These are phyloP conservation scores for Ambrosiella beaveri DNA, from an alignment of 2,329 filamentous ascomycete genomes.

Conservation along the genomic window DNA sequence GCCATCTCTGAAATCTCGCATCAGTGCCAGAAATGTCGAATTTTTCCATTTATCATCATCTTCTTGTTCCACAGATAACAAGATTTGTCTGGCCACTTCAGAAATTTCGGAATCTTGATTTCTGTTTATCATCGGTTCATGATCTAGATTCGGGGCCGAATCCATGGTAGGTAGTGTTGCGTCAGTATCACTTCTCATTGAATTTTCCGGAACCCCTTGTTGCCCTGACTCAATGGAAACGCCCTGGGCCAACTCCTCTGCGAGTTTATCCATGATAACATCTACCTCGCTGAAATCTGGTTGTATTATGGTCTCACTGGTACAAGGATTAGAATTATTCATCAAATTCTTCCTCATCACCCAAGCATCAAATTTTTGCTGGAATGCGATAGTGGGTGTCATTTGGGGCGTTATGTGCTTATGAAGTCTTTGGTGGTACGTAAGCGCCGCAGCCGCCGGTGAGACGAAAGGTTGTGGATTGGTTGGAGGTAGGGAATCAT, in stretches of 20 bases:
- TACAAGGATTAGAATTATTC: background rate
- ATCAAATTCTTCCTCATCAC: conserved; percentile 20
- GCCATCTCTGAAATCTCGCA: conserved; percentile 29
- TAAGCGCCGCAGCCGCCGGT: conserved; percentile 2
- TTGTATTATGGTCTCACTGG: background rate
- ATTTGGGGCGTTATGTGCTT: conserved; percentile 13
- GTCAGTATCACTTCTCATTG: conserved; percentile 9
- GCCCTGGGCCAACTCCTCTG: conserved; percentile 21
- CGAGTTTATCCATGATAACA: conserved; percentile 27
- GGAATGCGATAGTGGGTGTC: conserved; percentile 20
- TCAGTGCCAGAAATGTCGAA: conserved; percentile 27
- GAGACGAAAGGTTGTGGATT: conserved; percentile 6
- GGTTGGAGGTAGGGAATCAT: background rate
- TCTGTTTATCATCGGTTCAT: conserved; percentile 15
- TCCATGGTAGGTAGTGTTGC: conserved; percentile 11
- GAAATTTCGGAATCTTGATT: conserved; percentile 22
- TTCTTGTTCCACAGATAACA: conserved; percentile 28
- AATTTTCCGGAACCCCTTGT: background rate
- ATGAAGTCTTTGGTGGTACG: conserved; percentile 14
- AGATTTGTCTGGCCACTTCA: conserved; percentile 25
- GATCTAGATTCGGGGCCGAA: conserved; percentile 12
- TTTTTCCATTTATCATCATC: conserved; percentile 30
- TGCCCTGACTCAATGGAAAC: background rate
- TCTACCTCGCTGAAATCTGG: conserved; percentile 24
- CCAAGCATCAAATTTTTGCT: conserved; percentile 26